Evolutionary conservation across 768 basidiomycete species (phyloP).

Genomic region (Suillus alpinus): DNA sequence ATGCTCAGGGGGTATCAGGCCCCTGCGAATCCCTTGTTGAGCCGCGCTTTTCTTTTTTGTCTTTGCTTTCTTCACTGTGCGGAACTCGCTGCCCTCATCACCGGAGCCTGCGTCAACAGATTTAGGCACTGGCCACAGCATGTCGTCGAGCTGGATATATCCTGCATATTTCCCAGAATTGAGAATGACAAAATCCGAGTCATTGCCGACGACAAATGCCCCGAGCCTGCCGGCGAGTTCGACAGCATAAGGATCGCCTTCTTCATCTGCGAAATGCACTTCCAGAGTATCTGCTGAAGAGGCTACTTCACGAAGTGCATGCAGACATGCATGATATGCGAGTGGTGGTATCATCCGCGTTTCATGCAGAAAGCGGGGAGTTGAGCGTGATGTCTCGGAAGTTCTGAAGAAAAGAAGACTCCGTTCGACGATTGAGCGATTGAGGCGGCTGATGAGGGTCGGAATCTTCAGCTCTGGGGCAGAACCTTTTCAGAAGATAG

Average conservation of each 20-base stretch:
- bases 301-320: conserved; percentile 45
- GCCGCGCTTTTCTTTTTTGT: conserved; percentile 41
- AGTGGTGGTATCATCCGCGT: conserved; percentile 76
- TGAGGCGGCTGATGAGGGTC: conserved; percentile 59
- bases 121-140: conserved; percentile 54
- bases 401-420: conserved; percentile 80
- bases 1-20: conserved; percentile 55
- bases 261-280: conserved; percentile 75
- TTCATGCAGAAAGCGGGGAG: conserved; percentile 67
- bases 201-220: conserved; percentile 74
- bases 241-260: conserved; percentile 82
- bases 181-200: conserved; percentile 81
- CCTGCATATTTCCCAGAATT: conserved; percentile 75
- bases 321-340: conserved; percentile 53
- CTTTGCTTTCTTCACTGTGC: conserved; percentile 53
- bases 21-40: conserved; percentile 19
- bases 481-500: conserved; percentile 46
- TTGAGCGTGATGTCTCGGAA: conserved; percentile 59
- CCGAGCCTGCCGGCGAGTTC: conserved; percentile 72
- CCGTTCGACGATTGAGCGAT: conserved; percentile 55
- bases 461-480: conserved; percentile 70
- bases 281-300: conserved; percentile 38
- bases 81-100: conserved; percentile 55
- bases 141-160: conserved; percentile 73
- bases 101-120: conserved; percentile 26